Evolutionary conservation across 768 basidiomycete genomes (phyloP).

Genomic region (Tylopilus intermedius): DNA sequence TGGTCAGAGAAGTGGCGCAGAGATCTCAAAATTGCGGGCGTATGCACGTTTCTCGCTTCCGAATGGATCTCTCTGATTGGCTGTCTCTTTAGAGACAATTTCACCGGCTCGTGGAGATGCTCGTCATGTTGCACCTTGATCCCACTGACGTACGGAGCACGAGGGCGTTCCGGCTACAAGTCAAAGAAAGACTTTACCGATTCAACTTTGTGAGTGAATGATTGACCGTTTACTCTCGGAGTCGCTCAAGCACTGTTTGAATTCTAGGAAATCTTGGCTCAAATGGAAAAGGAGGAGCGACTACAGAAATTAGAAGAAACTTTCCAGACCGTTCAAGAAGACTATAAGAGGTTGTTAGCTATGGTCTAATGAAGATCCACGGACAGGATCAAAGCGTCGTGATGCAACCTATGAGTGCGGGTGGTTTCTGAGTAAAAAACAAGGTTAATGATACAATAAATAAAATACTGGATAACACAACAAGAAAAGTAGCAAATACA

Average conservation of each 20-base stretch:
- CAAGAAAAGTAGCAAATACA: constrained; percentile 18
- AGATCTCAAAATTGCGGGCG: constrained; percentile 86
- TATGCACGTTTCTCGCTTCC: constrained; percentile 32
- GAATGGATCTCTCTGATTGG: background rate
- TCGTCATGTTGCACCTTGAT: constrained; percentile 70
- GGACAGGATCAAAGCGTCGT: background rate
- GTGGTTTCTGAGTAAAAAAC: background rate
- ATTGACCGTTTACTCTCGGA: background rate
- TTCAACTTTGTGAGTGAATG: constrained; percentile 81
- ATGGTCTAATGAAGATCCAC: constrained; percentile 31
- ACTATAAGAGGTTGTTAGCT: constrained; percentile 77
- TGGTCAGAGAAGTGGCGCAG: constrained; percentile 80
- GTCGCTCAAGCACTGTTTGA: background rate
- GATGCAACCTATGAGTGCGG: constrained; percentile 9
- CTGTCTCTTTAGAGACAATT: constrained; percentile 73
- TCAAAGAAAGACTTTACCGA: constrained; percentile 90
- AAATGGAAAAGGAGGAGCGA: constrained; percentile 82
- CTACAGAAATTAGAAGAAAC: constrained; percentile 90
- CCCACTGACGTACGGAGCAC: constrained; percentile 47
- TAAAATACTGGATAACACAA: constrained; percentile 4
- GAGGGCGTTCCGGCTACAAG: constrained; percentile 77
- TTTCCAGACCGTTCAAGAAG: constrained; percentile 78
- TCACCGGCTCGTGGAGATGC: constrained; percentile 86
- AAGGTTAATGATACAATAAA: constrained; percentile 24
- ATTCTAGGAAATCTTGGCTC: constrained; percentile 75